Evolutionary conservation across 2,329 filamentous ascomycete genomes (phyloP).

Genomic region (Fusarium ramigenum): DNA sequence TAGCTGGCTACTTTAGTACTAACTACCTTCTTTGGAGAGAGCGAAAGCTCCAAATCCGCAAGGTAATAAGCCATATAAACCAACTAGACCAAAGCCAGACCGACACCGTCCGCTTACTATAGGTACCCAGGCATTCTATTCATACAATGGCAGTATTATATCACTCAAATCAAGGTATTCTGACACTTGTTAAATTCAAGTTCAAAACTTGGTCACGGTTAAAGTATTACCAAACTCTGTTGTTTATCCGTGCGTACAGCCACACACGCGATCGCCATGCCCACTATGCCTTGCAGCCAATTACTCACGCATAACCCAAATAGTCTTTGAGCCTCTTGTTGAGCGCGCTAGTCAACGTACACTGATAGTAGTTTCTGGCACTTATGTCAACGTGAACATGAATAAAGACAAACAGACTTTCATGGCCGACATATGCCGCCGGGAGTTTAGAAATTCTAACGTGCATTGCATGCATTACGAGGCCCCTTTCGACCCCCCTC

Average conservation of each 20-base stretch:
- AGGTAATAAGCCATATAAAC: background rate
- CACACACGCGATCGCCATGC: conserved; percentile 16
- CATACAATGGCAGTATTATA: conserved; percentile 2
- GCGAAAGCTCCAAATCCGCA: conserved; percentile 1
- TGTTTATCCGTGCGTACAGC: conserved; percentile 28
- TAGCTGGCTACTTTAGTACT: background rate
- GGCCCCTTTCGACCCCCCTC: conserved; percentile 6
- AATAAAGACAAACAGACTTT: conserved; percentile 15
- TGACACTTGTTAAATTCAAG: background rate
- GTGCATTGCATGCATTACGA: conserved; percentile 13
- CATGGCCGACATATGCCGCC: conserved; percentile 2
- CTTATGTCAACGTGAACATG: conserved; percentile 7
- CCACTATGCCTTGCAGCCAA: background rate
- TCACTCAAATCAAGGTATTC: conserved; percentile 20
- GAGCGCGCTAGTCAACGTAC: conserved; percentile 18
- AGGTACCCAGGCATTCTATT: conserved; percentile 1
- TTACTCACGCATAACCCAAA: background rate
- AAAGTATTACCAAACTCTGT: conserved; percentile 20
- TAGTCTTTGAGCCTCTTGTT: conserved; percentile 18
- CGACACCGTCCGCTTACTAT: conserved; percentile 9
- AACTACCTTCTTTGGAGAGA: background rate
- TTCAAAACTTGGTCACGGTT: conserved; percentile 21
- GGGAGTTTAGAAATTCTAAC: conserved; percentile 15
- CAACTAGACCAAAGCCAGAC: background rate
- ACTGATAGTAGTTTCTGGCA: background rate